Evolutionary conservation across 371 early-diverging fungal species (phyloP), one percentile per base, ranked within the genome.

Genomic region (Mucor velutinosus): DNA sequence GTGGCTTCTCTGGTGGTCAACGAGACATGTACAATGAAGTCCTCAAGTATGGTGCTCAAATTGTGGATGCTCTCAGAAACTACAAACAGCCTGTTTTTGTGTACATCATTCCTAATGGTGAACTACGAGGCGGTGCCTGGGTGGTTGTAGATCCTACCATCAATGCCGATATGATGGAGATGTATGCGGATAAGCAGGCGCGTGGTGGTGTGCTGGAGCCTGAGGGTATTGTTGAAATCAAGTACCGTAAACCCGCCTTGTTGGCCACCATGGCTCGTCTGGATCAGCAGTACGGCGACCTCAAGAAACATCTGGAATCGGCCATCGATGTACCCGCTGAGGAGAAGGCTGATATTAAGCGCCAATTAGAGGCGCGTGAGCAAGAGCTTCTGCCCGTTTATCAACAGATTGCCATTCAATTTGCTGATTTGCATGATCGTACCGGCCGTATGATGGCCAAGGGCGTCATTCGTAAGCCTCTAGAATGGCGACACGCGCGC

Each of bases 101-200:
- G n/a, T 99, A 99, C 76, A 80, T 99, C 25, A 81, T 97, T 14
- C 95, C 95, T 47, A 90, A 93, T 71, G 97, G 97, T 70, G 98
- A 99, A 81, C 88, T 99, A 57, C 92, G 99, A 74, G 99, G 99
- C 77, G 99, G 99, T 68, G 97, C 99, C 5, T 99, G 99, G 99
- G 99, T 99, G 21, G 98, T 99, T 1, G 85, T 99, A 5, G 99
- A 99, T 74, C 95, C 98, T n/a, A 93, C 94, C 17, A 99, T 99
- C 81, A 98, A 99, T 83, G 77, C 90, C 37, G 91, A 95, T 60
- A 93, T 94, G 90, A 99, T 99, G 96, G 97, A 95, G 78, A 98
- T 99, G 96, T 97, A 98, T 72, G 98, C 97, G 17, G 97, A 98
- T 76, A 83, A 80, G 47, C 86, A 92, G 43, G 88, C 97, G 5